Evolutionary conservation across 73 alveolate species (phyloP), one percentile per base, ranked within the genome.

Genomic region (Halteria grandinella): DNA sequence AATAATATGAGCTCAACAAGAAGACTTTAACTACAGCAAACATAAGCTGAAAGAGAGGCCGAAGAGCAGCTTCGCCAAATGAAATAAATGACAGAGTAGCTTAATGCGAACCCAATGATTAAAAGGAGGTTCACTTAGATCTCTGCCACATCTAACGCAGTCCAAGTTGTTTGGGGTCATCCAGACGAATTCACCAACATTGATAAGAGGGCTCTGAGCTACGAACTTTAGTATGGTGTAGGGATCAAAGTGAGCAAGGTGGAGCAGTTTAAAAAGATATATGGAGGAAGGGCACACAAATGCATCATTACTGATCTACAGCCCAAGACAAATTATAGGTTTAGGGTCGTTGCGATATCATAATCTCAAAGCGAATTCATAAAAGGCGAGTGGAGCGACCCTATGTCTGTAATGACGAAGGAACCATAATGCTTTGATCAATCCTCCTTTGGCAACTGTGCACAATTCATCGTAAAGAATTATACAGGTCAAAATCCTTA

Each of bases 251-350:
- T 83, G 23, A 50, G 59, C 48, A 75, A 59, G 23, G 32, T 18
- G 14, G 92, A 83, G 53, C 59, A 83, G 57, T 83, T 83, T 43
- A 75, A 83, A 74, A 55, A 83, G 41, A 83, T 83, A 3, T 83
- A 83, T 33, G 25, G 59, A 75, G 92, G 92, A n/a, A 55, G 72
- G 29, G 92, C 87, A 28, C 87, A 83, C 48, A 74, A 69, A 23
- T 83, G 87, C 36, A 83, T 83, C 7, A 83, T 83, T 1, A 83
- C 87, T 11, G 92, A 83, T 58, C 59, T 83, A 1, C 33, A 55
- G 29, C 72, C 92, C 1, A 75, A 59, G 60, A 73, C 85, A 17
- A 48, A 52, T 40, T 73, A 73, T 31, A 51, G 85, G 55, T 73
- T 73, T 24, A 73, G 71, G 41, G 85, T 73, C 1, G 57, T 34